A percentile compares a stretch with the other conserved stretches of the same genome.
Evolutionary conservation across 306 rosid genomes (phyloP).

Genomic region (Prunus mongolica): DNA sequence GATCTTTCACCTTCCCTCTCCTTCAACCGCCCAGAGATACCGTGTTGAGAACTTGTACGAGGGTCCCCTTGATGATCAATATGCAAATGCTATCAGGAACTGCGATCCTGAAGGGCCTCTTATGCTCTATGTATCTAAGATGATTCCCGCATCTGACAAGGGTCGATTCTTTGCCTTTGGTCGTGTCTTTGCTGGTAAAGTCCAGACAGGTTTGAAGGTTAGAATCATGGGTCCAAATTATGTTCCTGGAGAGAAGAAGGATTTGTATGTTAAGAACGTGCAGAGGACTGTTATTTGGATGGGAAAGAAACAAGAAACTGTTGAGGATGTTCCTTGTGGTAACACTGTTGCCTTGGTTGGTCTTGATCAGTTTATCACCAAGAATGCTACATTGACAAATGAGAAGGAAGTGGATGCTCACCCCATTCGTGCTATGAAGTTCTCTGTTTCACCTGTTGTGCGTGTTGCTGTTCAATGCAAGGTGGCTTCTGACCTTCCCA

Average conservation of each 20-base stretch:
- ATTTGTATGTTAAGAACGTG: conserved; percentile 74
- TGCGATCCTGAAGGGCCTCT: conserved; percentile 96
- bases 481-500: conserved; percentile 96
- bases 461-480: conserved; percentile 96
- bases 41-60: conserved; percentile 95
- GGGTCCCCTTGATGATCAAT: conserved; percentile 86
- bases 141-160: conserved; percentile 98
- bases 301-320: conserved; percentile 95
- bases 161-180: conserved; percentile 96
- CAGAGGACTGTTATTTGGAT: conserved; percentile 97
- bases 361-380: conserved; percentile 80
- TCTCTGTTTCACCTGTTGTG: conserved; percentile 87
- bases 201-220: conserved; percentile 88
- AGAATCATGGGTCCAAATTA: conserved; percentile 96
- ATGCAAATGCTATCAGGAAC: conserved; percentile 74
- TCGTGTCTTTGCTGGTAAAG: conserved; percentile 83
- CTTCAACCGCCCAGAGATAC: conserved; percentile 66
- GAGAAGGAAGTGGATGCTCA: conserved; percentile 93
- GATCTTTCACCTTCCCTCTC: conserved; percentile 92
- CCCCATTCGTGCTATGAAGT: conserved; percentile 89
- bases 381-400: conserved; percentile 89
- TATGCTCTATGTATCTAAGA: conserved; percentile 92
- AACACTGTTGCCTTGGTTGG: conserved; percentile 93
- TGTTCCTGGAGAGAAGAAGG: conserved; percentile 91
- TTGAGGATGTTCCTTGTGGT: conserved; percentile 93